A percentile compares a stretch with the other conserved stretches of the same genome.
These are phyloP conservation scores for Epithele typhae DNA, from an alignment of 768 basidiomycete genomes.

Conservation along the genomic window DNA sequence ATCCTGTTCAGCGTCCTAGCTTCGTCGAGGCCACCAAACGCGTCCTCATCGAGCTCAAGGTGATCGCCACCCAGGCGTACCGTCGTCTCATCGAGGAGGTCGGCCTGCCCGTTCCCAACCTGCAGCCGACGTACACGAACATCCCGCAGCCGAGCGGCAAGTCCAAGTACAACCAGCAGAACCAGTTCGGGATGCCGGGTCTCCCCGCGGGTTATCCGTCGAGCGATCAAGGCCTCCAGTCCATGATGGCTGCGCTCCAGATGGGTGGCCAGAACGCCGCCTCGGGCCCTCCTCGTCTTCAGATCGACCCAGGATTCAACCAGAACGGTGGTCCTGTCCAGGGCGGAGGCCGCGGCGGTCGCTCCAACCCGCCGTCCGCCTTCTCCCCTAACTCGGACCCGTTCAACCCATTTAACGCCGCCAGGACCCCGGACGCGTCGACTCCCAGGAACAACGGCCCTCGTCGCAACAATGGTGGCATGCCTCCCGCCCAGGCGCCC, in stretches of 20 bases:
- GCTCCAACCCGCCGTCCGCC: constrained; percentile 40
- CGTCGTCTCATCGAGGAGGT: constrained; percentile 92
- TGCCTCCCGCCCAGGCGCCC: constrained; percentile 27
- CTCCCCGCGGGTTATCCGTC: constrained; percentile 76
- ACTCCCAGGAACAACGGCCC: constrained; percentile 44
- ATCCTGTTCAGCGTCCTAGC: constrained; percentile 57
- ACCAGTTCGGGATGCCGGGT: constrained; percentile 61
- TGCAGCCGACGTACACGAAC: constrained; percentile 72
- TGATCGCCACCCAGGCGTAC: constrained; percentile 92
- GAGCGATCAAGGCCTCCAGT: constrained; percentile 81
- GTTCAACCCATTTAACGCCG: constrained; percentile 51
- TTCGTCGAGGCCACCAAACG: constrained; percentile 87
- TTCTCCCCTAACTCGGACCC: constrained; percentile 52
- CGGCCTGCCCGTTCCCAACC: constrained; percentile 84
- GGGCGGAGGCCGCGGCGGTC: constrained; percentile 25
- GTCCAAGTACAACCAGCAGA: constrained; percentile 48
- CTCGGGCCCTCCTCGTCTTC: constrained; percentile 69
- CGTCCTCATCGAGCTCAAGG: constrained; percentile 87
- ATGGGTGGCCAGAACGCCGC: constrained; percentile 88
- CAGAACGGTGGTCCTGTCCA: constrained; percentile 21
- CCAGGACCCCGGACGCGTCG: constrained; percentile 44
- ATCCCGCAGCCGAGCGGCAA: constrained; percentile 60
- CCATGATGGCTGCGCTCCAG: constrained; percentile 90
- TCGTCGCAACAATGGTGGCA: constrained; percentile 42
- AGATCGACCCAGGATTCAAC: constrained; percentile 63